phyloP scores from a whole-genome alignment of 768 basidiomycete species.

The Rhizopogon vesiculosus region DNA sequence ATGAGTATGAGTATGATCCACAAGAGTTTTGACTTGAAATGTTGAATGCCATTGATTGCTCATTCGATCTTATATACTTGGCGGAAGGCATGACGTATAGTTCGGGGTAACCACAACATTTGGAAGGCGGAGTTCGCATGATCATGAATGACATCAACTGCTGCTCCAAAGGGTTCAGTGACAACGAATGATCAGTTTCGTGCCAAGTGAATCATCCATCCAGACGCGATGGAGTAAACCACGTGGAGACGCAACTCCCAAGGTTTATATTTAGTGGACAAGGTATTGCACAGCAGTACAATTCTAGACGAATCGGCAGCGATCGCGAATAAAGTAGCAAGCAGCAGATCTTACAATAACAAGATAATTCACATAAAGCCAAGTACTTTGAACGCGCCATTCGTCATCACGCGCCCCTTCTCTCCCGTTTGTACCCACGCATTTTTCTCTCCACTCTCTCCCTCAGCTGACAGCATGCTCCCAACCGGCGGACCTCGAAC shows the following conservation, averaged over 20 bases:
- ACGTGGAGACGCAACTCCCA: too few relatives aligned
- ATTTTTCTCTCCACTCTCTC: slow-evolving; percentile 28
- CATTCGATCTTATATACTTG: neutral
- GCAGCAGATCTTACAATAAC: neutral
- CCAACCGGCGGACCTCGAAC: slow-evolving; percentile 77
- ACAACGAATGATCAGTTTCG: too few relatives aligned
- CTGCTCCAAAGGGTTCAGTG: neutral
- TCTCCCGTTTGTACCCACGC: slow-evolving; percentile 45
- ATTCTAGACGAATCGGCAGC: neutral
- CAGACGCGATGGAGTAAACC: too few relatives aligned
- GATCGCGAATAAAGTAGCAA: neutral
- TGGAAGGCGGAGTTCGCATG: neutral
- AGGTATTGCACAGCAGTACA: neutral
- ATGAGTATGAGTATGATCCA: neutral
- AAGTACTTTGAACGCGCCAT: slow-evolving; percentile 55
- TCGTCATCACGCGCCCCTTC: slow-evolving; percentile 50
- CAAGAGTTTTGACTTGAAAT: neutral
- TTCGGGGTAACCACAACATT: neutral
- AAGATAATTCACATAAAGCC: slow-evolving; percentile 1
- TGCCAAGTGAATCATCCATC: too few relatives aligned
- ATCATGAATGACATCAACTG: neutral
- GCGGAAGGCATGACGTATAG: neutral
- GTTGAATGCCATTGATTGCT: neutral
- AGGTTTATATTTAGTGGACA: too few relatives aligned
- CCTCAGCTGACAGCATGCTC: slow-evolving; percentile 37